Conservation (phyloP, 352 stramenopile genomes). For the Globisporangium takayamanum region DNA sequence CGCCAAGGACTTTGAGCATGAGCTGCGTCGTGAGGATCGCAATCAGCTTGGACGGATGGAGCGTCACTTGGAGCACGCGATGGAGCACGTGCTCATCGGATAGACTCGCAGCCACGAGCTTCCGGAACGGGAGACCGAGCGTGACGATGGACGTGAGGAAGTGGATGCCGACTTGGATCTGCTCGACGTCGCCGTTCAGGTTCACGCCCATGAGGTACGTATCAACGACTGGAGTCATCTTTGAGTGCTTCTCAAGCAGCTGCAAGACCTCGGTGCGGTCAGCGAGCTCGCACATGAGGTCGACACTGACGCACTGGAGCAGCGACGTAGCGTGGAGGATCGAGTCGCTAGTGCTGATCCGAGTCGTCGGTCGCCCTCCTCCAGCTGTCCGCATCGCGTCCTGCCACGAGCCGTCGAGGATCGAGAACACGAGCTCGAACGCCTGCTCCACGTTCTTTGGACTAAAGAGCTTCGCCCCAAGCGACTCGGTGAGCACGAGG, state of each 20-base stretch:
- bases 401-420: slow-evolving; percentile 55
- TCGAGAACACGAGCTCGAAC: slow-evolving; percentile 63
- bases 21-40: slow-evolving; percentile 44
- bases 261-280: slow-evolving; percentile 47
- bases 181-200: slow-evolving; percentile 52
- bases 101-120: slow-evolving; percentile 42
- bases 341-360: slow-evolving; percentile 11
- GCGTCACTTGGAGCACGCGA: slow-evolving; percentile 52
- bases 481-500: slow-evolving; percentile 60
- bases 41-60: slow-evolving; percentile 64
- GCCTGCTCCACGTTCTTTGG: slow-evolving; percentile 76
- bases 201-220: slow-evolving; percentile 53
- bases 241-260: slow-evolving; percentile 43
- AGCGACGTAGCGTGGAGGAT: slow-evolving; percentile 30
- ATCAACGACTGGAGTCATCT: slow-evolving; percentile 41
- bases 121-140: slow-evolving; percentile 59
- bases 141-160: slow-evolving; percentile 49
- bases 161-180: slow-evolving; percentile 52
- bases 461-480: slow-evolving; percentile 79
- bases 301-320: slow-evolving; percentile 51
- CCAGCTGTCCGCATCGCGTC: slow-evolving; percentile 13
- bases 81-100: slow-evolving; percentile 57
- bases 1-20: slow-evolving; percentile 51
- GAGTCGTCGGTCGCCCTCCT: background rate
- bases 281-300: slow-evolving; percentile 63